Conservation (phyloP, 2,329 filamentous ascomycete species). For the Whalleya microplaca region DNA sequence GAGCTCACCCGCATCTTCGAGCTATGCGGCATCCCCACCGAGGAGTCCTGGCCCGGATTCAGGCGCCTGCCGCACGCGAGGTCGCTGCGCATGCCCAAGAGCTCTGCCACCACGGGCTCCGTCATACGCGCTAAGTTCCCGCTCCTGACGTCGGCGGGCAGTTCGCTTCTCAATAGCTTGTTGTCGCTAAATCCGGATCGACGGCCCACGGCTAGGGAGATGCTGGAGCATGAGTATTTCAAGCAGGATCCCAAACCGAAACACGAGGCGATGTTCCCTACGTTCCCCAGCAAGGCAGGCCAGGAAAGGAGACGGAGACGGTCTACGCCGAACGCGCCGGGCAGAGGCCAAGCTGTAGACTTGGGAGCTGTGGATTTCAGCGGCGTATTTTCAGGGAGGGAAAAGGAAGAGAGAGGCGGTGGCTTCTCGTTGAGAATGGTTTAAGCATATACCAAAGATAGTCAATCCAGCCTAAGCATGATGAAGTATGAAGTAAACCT, state of each 20-base stretch:
- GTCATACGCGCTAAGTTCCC: slow-evolving; percentile 79
- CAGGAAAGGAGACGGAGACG: slow-evolving; percentile 78
- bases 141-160: slow-evolving; percentile 75
- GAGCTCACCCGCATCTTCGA: slow-evolving; percentile 87
- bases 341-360: slow-evolving; percentile 68
- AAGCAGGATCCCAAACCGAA: slow-evolving; percentile 88
- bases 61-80: slow-evolving; percentile 85
- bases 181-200: slow-evolving; percentile 74
- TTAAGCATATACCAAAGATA: slow-evolving; percentile 27
- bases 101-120: slow-evolving; percentile 46
- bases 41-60: slow-evolving; percentile 84
- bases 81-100: slow-evolving; percentile 69
- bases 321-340: slow-evolving; percentile 82
- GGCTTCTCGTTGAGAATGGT: slow-evolving; percentile 70
- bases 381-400: slow-evolving; percentile 70
- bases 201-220: slow-evolving; percentile 72
- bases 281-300: slow-evolving; percentile 92
- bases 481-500: slow-evolving; percentile 12
- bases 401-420: slow-evolving; percentile 67
- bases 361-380: slow-evolving; percentile 66
- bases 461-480: slow-evolving; percentile 1
- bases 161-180: slow-evolving; percentile 68
- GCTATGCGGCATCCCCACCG: slow-evolving; percentile 83
- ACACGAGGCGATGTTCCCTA: slow-evolving; percentile 90
- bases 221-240: slow-evolving; percentile 85